phyloP scores from a whole-genome alignment of 78 protist genomes.

The Isochrysis galbana region DNA sequence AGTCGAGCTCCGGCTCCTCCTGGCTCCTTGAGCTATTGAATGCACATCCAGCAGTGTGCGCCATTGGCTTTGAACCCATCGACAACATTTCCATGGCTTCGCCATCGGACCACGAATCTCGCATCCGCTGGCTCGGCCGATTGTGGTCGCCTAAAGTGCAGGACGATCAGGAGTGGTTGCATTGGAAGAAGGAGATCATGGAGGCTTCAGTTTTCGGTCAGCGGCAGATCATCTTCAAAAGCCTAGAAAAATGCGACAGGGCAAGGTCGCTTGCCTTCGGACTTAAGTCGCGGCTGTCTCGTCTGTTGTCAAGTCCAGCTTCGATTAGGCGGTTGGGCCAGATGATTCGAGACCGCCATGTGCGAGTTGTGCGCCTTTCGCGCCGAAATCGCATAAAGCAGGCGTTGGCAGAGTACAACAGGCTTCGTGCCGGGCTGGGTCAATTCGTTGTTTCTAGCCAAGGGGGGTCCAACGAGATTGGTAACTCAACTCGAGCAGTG shows the following conservation, averaged over 20 bases:
- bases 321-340: neutral
- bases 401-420: constrained; percentile 2
- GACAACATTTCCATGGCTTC: neutral
- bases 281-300: constrained; percentile 6
- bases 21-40: neutral
- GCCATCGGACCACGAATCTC: neutral
- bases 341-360: neutral
- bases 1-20: constrained; percentile 26
- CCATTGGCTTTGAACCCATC: neutral
- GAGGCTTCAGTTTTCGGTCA: neutral
- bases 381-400: constrained; percentile 11
- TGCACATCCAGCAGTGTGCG: neutral
- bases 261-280: neutral
- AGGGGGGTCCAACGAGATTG: no score
- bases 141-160: neutral
- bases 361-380: neutral
- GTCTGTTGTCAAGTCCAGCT: neutral
- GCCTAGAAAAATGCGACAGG: neutral
- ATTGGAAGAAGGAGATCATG: neutral
- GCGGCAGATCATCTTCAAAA: neutral
- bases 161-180: neutral
- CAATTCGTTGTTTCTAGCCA: no score
- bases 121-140: neutral
- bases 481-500: no score
- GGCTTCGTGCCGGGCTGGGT: neutral